Evolutionary conservation across 1,284 basidiomycete species (phyloP).

Genomic region (Volvariella volvacea): DNA sequence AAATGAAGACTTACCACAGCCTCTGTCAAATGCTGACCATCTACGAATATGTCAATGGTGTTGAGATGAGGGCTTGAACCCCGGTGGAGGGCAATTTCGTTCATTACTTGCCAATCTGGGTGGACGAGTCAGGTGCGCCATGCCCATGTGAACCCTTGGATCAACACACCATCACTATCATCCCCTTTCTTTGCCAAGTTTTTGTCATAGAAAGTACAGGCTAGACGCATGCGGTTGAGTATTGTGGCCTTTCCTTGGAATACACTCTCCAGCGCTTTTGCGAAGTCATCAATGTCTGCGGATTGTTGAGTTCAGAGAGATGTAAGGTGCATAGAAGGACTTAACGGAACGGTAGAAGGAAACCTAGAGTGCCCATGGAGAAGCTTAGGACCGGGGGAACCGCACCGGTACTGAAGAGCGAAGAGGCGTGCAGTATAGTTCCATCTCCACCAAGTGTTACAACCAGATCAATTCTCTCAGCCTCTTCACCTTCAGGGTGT

Average conservation of each 20-base stretch:
- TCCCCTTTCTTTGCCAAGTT: conserved; percentile 50
- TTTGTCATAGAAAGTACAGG: conserved; percentile 69
- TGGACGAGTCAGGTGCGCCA: no score
- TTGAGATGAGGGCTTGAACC: conserved; percentile 90
- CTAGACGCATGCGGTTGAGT: conserved; percentile 83
- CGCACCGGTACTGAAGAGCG: conserved; percentile 81
- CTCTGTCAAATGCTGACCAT: conserved; percentile 92
- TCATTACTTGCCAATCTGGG: conserved; percentile 97
- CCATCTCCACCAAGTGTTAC: conserved; percentile 94
- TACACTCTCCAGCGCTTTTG: conserved; percentile 71
- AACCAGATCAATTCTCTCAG: conserved; percentile 74
- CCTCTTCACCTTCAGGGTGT: conserved; percentile 31
- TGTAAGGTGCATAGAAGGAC: conserved; percentile 23
- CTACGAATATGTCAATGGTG: conserved; percentile 93
- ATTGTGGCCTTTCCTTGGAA: conserved; percentile 72
- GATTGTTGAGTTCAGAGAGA: conserved; percentile 4
- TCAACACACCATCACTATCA: conserved; percentile 49
- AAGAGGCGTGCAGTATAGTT: conserved; percentile 92
- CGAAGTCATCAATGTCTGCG: conserved; percentile 77
- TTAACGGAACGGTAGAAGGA: conserved; percentile 90
- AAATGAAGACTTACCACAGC: conserved; percentile 79
- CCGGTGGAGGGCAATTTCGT: conserved; percentile 90
- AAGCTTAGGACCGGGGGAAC: conserved; percentile 95
- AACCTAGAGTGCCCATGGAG: conserved; percentile 94
- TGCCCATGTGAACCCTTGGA: no score